Evolutionary conservation across 495 filamentous ascomycete genomes (phyloP), one percentile per base, ranked within the genome.

Genomic region (Daldinia decipiens): DNA sequence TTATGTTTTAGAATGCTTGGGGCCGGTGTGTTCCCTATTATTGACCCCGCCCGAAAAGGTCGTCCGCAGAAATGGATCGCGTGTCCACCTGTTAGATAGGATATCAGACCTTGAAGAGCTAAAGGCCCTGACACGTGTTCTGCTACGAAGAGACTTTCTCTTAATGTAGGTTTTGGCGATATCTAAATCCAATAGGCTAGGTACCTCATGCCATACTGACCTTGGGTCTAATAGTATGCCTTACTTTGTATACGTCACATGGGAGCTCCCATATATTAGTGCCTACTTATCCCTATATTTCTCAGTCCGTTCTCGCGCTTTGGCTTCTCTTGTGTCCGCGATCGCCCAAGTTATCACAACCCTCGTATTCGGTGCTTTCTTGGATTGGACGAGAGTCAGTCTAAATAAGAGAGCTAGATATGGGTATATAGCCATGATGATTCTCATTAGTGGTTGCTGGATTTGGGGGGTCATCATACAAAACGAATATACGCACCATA

Each of bases 401-500:
- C 38, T 64, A 4, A 54, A 55, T 26, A 64, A 56, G 9, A 34
- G 61, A 64, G 61, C 61, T 3, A 55, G 51, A 45, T 64, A 55
- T 15, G 51, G 61, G 7, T 64, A 64, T 34, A 34, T 64, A 11
- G n/a, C 27, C 4, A 64, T 64, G 36, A 64, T 55, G 61, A 13
- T 36, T 43, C 36, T 64, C 2, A 55, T 64, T 11, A 38, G 61
- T 0, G 61, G 61, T 4, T 56, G 61, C 27, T 64, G 61, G 61
- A 55, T 64, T 15, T 55, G 61, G 61, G 61, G 61, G 5, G 26
- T n/a, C 6, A 34, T 55, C 5, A 26, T 64, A 6, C 61, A 64
- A 26, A 64, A 64, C 24, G 61, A 55, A 17, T 64, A 64, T 17
- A 64, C 51, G 50, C 61, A 55, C 45, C 61, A 55, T n/a, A 64